phyloP scores from a whole-genome alignment of 176 grass and related monocot species.

The Zoysia pacifica region DNA sequence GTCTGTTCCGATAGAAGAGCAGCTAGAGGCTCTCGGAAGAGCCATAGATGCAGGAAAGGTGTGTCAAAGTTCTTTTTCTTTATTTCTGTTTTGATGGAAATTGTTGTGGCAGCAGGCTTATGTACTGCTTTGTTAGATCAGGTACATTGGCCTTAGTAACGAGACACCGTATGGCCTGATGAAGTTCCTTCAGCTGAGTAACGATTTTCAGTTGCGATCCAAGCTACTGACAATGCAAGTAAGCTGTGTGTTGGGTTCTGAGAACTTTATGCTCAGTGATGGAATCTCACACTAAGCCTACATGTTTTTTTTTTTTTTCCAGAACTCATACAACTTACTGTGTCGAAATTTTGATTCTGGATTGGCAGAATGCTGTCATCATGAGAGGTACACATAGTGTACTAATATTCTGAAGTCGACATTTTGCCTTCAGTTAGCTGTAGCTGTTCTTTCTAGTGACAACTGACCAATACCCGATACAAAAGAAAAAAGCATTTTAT shows the following conservation, averaged over 20 bases:
- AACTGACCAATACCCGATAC: neutral
- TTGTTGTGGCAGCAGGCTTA: neutral
- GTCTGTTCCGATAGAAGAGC: slow-evolving; percentile 72
- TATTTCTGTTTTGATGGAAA: neutral
- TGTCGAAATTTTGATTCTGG: slow-evolving; percentile 85
- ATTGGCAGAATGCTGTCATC: slow-evolving; percentile 92
- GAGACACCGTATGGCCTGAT: slow-evolving; percentile 93
- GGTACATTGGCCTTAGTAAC: slow-evolving; percentile 86
- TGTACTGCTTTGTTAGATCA: slow-evolving; percentile 62
- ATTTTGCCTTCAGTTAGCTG: neutral
- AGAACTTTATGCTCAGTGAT: neutral
- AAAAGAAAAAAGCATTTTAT: neutral
- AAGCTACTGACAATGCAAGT: slow-evolving; percentile 86
- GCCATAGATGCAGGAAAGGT: slow-evolving; percentile 79
- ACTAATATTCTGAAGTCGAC: neutral
- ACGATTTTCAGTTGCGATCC: slow-evolving; percentile 37
- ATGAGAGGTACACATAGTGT: slow-evolving; percentile 57
- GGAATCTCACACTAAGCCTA: neutral
- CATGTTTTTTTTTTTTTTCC: slow-evolving; percentile 18
- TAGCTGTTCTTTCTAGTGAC: neutral
- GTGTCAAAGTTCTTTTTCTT: slow-evolving; percentile 5
- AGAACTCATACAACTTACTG: slow-evolving; percentile 89
- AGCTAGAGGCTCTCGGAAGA: slow-evolving; percentile 74
- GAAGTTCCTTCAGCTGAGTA: slow-evolving; percentile 72
- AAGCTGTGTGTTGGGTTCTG: neutral